phyloP scores from a whole-genome alignment of 345 rosid species.

The Salix caprea region DNA sequence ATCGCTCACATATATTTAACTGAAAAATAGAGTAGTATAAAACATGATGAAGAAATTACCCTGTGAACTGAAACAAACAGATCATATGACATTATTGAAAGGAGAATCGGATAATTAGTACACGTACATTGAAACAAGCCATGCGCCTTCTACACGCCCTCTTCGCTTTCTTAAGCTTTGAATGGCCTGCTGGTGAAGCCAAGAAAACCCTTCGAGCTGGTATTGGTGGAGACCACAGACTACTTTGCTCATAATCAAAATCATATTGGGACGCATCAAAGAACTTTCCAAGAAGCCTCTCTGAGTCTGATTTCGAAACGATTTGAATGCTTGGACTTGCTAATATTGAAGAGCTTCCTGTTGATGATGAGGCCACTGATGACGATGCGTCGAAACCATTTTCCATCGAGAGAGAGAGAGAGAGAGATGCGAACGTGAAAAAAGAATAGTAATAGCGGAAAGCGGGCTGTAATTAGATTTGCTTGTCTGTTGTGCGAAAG shows the following conservation, averaged over 20 bases:
- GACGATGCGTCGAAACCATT: constrained; percentile 4
- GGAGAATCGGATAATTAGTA: neutral
- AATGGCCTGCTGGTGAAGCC: constrained; percentile 20
- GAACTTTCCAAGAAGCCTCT: constrained; percentile 37
- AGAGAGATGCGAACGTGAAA: neutral
- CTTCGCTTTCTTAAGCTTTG: constrained; percentile 17
- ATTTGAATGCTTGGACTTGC: constrained; percentile 14
- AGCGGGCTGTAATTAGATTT: neutral
- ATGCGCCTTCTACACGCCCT: constrained; percentile 6
- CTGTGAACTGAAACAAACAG: neutral
- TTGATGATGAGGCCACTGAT: neutral
- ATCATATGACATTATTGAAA: neutral
- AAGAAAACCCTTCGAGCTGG: constrained; percentile 20
- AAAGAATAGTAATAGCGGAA: neutral
- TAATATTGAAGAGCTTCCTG: neutral
- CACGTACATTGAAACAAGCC: constrained; percentile 16
- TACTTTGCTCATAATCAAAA: constrained; percentile 37
- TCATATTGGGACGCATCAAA: constrained; percentile 36
- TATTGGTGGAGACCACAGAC: constrained; percentile 42
- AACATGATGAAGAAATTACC: neutral
- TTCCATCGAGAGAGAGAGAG: neutral
- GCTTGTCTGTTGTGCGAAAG: neutral
- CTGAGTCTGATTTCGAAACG: constrained; percentile 29
- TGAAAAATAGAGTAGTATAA: neutral
- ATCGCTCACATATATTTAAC: neutral